Percentiles rank a stretch among this genome's conserved stretches.
phyloP scores from a whole-genome alignment of 1,284 basidiomycete species.

The Marasmius fiardii region DNA sequence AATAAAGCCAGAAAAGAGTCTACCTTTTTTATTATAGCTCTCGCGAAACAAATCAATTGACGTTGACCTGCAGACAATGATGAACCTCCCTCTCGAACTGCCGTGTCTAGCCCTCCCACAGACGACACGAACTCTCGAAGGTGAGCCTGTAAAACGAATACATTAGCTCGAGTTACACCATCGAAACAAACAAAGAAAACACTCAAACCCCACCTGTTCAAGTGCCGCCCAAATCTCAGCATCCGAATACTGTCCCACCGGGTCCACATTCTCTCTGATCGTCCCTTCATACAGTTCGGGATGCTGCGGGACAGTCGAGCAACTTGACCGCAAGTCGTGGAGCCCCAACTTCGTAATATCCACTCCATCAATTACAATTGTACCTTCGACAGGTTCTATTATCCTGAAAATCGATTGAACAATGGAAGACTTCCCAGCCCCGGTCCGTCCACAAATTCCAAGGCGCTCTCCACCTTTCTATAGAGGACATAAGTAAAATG shows the following conservation, averaged over 20 bases:
- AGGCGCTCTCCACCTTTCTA: conserved; percentile 79
- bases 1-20: background rate
- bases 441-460: conserved; percentile 86
- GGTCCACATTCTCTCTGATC: conserved; percentile 83
- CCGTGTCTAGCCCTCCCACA: conserved; percentile 67
- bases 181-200: background rate
- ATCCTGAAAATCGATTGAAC: conserved; percentile 71
- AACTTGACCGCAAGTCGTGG: conserved; percentile 68
- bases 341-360: conserved; percentile 85
- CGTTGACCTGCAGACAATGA: conserved; percentile 85
- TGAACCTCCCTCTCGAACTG: conserved; percentile 77
- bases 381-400: conserved; percentile 78
- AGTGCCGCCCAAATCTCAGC: conserved; percentile 83
- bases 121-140: conserved; percentile 74
- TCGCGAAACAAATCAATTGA: conserved; percentile 81
- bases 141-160: conserved; percentile 40
- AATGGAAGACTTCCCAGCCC: conserved; percentile 89
- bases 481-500: background rate
- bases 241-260: conserved; percentile 67
- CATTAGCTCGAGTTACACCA: conserved; percentile 1
- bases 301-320: conserved; percentile 90
- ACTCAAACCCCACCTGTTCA: conserved; percentile 50
- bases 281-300: conserved; percentile 85
- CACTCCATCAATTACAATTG: conserved; percentile 80
- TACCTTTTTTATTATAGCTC: conserved; percentile 72